phyloP scores from a whole-genome alignment of 169 alveolate genomes.

The Cryptosporidium muris region DNA sequence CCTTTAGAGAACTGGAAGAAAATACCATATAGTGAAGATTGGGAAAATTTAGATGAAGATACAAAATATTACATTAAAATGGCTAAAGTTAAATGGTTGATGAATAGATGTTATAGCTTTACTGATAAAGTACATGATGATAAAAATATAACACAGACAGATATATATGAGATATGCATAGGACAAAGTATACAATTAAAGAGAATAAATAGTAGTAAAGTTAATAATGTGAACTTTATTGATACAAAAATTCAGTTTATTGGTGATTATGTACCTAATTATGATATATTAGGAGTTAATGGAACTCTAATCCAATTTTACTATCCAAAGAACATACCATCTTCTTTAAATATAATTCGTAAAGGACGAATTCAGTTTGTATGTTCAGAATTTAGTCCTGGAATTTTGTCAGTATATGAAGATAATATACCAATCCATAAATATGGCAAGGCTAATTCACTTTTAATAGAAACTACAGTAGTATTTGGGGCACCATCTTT shows the following conservation, averaged over 20 bases:
- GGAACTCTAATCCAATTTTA: slow-evolving; percentile 49
- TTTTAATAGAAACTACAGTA: slow-evolving; percentile 2
- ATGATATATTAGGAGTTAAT: slow-evolving; percentile 12
- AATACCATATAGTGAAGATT: background rate
- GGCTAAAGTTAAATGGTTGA: slow-evolving; percentile 37
- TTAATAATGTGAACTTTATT: slow-evolving; percentile 6
- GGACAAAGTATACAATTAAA: slow-evolving; percentile 35
- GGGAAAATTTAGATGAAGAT: slow-evolving; percentile 21
- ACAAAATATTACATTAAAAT: slow-evolving; percentile 22
- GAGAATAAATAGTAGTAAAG: slow-evolving; percentile 13
- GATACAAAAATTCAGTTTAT: slow-evolving; percentile 28
- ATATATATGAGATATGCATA: slow-evolving; percentile 34
- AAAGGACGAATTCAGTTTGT: too few species aligned
- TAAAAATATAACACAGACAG: slow-evolving; percentile 31
- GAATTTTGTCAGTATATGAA: too few species aligned
- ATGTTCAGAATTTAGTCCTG: too few species aligned
- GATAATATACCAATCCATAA: too few species aligned
- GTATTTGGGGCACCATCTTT: slow-evolving; percentile 35
- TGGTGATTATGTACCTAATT: slow-evolving; percentile 35
- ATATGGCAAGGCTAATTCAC: background rate
- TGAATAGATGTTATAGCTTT: slow-evolving; percentile 39
- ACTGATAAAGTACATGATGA: background rate
- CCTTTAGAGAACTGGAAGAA: background rate
- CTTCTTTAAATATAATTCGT: too few species aligned
- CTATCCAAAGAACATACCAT: background rate